Evolutionary conservation across 2,329 filamentous ascomycete genomes (phyloP).

Genomic region (Aspergillus sp.): DNA sequence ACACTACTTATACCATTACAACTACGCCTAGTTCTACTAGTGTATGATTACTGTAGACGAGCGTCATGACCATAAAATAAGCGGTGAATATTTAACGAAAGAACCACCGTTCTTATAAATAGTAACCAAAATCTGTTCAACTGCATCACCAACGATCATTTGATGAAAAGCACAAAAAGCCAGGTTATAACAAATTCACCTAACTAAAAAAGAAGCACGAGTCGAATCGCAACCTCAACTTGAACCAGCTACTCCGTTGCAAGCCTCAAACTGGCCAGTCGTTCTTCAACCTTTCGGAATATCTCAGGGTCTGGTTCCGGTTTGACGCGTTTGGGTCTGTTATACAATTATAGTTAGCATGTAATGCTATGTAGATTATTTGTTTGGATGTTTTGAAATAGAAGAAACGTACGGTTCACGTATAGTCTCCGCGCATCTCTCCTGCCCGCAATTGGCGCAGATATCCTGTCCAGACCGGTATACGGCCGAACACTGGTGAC

Average conservation of each 20-base stretch:
- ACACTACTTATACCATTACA: too few species aligned
- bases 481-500: constrained; percentile 38
- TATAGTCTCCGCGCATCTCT: constrained; percentile 41
- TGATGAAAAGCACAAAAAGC: too few species aligned
- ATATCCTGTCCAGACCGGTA: constrained; percentile 32
- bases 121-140: too few species aligned
- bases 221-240: not conserved
- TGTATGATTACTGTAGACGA: too few species aligned
- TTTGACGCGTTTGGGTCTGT: constrained; percentile 40
- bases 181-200: not conserved
- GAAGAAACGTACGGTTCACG: constrained; percentile 40
- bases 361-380: too few species aligned
- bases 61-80: too few species aligned
- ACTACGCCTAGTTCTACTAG: too few species aligned
- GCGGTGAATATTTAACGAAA: too few species aligned
- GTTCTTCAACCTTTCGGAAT: constrained; percentile 39
- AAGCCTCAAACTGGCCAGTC: constrained; percentile 27
- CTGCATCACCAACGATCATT: too few species aligned
- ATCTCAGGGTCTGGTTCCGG: constrained; percentile 40
- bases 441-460: constrained; percentile 42
- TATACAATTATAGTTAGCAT: not conserved
- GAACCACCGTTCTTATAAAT: too few species aligned
- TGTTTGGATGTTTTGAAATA: too few species aligned
- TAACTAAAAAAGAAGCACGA: not conserved
- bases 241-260: not conserved